Evolutionary conservation across 1,284 basidiomycete genomes (phyloP).

Genomic region (Neolentinus lepideus): DNA sequence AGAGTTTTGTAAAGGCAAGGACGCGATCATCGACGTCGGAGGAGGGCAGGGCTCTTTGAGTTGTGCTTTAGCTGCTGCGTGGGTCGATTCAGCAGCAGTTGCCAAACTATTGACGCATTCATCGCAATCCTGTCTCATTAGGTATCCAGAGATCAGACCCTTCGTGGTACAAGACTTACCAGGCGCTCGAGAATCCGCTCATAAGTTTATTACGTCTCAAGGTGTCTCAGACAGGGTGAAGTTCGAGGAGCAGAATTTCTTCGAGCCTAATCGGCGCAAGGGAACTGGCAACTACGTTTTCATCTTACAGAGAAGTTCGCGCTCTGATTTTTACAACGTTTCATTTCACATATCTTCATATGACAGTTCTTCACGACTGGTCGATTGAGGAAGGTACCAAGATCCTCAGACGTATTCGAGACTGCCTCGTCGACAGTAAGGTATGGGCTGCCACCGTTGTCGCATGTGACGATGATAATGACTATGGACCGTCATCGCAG

Average conservation of each 20-base stretch:
- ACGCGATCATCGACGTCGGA: background rate
- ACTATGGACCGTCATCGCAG: background rate
- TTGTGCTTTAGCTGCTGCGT: background rate
- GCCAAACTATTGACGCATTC: too few species aligned
- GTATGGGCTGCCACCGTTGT: background rate
- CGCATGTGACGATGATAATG: background rate
- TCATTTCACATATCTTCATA: background rate
- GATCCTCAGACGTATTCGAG: background rate
- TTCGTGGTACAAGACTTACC: background rate
- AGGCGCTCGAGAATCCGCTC: background rate
- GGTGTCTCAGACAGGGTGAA: background rate
- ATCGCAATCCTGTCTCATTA: too few species aligned
- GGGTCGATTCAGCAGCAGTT: too few species aligned
- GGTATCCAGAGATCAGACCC: background rate
- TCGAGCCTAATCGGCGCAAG: background rate
- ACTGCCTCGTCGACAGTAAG: background rate
- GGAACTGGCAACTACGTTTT: conserved; percentile 1
- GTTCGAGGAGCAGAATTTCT: conserved; percentile 1
- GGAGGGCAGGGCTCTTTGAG: conserved; percentile 1
- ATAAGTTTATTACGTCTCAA: background rate
- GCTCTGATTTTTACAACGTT: background rate
- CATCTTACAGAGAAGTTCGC: background rate
- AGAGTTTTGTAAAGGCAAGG: background rate
- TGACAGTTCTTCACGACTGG: conserved; percentile 1
- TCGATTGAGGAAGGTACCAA: background rate